Base-by-base conservation (phyloP, 495 filamentous ascomycete genomes). In the Podospora appendiculata region DNA sequence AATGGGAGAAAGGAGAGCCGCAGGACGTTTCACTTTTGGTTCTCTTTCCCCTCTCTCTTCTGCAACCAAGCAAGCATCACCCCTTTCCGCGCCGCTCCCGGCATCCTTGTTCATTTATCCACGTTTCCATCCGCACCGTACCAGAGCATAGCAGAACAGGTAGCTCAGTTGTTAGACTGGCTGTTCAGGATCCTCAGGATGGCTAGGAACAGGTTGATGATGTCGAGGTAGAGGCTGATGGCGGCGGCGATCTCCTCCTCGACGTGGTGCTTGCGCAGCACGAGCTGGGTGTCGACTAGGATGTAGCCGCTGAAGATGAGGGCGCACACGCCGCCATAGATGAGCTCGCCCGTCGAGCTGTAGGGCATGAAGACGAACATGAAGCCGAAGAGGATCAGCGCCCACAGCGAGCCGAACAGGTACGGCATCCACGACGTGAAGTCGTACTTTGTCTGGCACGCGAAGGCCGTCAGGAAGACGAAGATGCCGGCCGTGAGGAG, bases 181-280 rank as follows among this genome's bases (percentile, higher is more conserved):
- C 80, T 86, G 69, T 95, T 95, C 59, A 95, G 77, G 54, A 95
- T 95, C 59, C 90, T 76, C 56, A 96, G 77, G 64, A 96, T 96
- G 36, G 86, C 86, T 56, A 98, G 72, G 80, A 98, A 98, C 58
- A 98, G 70, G 74, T 98, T 98, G 72, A 98, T 86, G 58, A 98
- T 83, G 68, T 98, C 93, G 40, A 99, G 74, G 66, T 99, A 99
- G 45, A 99, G 79, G 62, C 87, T 88, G 64, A 99, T 95, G 1
- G 90, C 85, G 46, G 93, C 93, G 0, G 90, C 91, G 65, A 99
- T 96, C 78, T 99, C 93, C 79, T 99, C 93, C 72, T 99, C 93
- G 48, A 95, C 90, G 63, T 98, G 94, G 61, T 95, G 91, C 66
- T 93, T 88, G 55, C 90, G 82, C 81, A 98, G 84, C 32, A 98